These are phyloP conservation scores for Garcia nutans DNA, from an alignment of 345 rosid species.

Conservation along the genomic window DNA sequence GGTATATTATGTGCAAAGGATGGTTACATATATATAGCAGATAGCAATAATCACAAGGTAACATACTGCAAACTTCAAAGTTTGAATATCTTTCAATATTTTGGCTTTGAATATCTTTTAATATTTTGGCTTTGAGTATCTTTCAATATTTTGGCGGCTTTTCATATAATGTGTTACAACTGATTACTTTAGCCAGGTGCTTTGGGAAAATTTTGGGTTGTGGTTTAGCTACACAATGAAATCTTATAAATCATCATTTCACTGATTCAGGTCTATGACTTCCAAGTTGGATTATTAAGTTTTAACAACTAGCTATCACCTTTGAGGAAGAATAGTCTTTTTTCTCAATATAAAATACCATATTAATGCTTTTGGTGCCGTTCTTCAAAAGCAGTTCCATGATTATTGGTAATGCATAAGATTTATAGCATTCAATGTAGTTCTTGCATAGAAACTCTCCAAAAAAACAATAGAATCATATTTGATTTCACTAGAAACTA, in stretches of 20 bases:
- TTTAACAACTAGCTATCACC: neutral
- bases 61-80: neutral
- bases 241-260: no score
- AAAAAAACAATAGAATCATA: neutral
- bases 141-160: neutral
- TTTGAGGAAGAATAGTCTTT: neutral
- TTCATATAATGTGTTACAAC: neutral
- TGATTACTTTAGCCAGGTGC: neutral
- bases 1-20: conserved; percentile 72
- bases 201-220: no score
- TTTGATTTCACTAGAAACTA: neutral
- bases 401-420: neutral
- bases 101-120: no score
- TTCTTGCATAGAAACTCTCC: neutral
- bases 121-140: no score
- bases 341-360: neutral
- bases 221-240: no score
- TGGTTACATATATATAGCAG: conserved; percentile 77
- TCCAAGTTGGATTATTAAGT: neutral
- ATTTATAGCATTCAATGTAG: neutral
- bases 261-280: no score
- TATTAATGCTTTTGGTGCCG: neutral
- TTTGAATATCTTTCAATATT: no score
- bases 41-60: conserved; percentile 97
- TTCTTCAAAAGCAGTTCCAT: neutral